Base-by-base conservation (phyloP, 2,329 filamentous ascomycete genomes). In the Raffaelea deltoideospora region DNA sequence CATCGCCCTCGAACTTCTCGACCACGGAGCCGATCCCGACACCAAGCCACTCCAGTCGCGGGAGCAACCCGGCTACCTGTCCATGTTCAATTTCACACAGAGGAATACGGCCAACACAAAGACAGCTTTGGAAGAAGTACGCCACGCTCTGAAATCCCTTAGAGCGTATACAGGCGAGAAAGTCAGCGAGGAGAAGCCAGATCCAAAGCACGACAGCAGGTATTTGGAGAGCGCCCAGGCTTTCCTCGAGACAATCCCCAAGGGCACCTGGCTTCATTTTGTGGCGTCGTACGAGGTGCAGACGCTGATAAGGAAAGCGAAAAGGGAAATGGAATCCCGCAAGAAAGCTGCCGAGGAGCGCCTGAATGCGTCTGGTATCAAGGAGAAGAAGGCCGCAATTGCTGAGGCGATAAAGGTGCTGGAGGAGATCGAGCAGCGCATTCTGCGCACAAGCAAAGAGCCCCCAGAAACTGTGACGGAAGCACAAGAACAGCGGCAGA, bases 11-110 rank as follows among this genome's bases (percentile, higher is more conserved):
- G 58, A 67, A 29, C 63, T 92, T 3, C 51, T 92, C 2, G 57
- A 69, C 14, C 59, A 59, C 14, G 81, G 80, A 2, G 79, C 69
- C 4, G 69, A 87, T 53, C 65, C 74, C 0, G 82, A 81, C 43
- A 63, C 65, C 0, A 47, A 84, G 28, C 68, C 69, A 0, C n/a
- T n/a, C n/a, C n/a, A n/a, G n/a, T n/a, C n/a, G n/a, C n/a, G n/a
- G n/a, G n/a, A n/a, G n/a, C n/a, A n/a, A n/a, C n/a, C n/a, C n/a
- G n/a, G n/a, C n/a, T n/a, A n/a, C n/a, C n/a, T n/a, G n/a, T n/a
- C n/a, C n/a, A n/a, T n/a, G n/a, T n/a, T n/a, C n/a, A n/a, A n/a
- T n/a, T n/a, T n/a, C n/a, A n/a, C n/a, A n/a, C n/a, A n/a, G n/a
- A n/a, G 26, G 26, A 7, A 67, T 62, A 6, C 43, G 62, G 31